Percentiles rank a stretch among this genome's conserved stretches.
phyloP scores from a whole-genome alignment of 2,329 filamentous ascomycete genomes.

The Epichloe sylvatica region DNA sequence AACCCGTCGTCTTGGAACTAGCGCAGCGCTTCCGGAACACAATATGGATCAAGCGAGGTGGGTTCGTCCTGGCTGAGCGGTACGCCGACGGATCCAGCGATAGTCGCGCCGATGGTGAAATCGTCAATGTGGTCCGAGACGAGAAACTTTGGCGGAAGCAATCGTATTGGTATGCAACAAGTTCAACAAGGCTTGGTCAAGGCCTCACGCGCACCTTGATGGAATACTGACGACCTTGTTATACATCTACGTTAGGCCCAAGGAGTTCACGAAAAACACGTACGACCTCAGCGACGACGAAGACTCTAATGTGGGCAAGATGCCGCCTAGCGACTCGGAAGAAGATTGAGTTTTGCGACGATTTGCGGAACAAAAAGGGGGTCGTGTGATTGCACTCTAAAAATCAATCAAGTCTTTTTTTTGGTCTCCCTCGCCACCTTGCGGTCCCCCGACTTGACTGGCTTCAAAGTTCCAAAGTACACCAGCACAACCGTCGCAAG shows the following conservation, averaged over 20 bases:
- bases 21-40: slow-evolving; percentile 76
- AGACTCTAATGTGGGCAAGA: slow-evolving; percentile 66
- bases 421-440: slow-evolving; percentile 15
- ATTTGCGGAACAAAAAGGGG: not conserved
- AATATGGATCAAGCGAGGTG: slow-evolving; percentile 83
- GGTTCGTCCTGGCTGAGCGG: slow-evolving; percentile 69
- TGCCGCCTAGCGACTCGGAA: slow-evolving; percentile 72
- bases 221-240: slow-evolving; percentile 9
- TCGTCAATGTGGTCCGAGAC: slow-evolving; percentile 82
- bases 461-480: slow-evolving; percentile 39
- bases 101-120: slow-evolving; percentile 74
- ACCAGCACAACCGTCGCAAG: slow-evolving; percentile 49
- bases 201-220: not conserved
- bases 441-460: not conserved
- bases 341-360: slow-evolving; percentile 35
- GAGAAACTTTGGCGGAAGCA: slow-evolving; percentile 87
- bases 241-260: slow-evolving; percentile 43
- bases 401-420: slow-evolving; percentile 16
- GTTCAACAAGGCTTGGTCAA: too few relatives aligned
- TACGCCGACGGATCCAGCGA: slow-evolving; percentile 51
- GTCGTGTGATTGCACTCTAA: not conserved
- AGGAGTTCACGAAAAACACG: slow-evolving; percentile 57
- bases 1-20: slow-evolving; percentile 63
- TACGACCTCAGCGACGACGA: slow-evolving; percentile 54
- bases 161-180: slow-evolving; percentile 56